Percentiles rank a stretch among this genome's conserved stretches.
These are phyloP conservation scores for Colletotrichum sp. DNA, from an alignment of 2,329 filamentous ascomycete genomes.

Conservation along the genomic window DNA sequence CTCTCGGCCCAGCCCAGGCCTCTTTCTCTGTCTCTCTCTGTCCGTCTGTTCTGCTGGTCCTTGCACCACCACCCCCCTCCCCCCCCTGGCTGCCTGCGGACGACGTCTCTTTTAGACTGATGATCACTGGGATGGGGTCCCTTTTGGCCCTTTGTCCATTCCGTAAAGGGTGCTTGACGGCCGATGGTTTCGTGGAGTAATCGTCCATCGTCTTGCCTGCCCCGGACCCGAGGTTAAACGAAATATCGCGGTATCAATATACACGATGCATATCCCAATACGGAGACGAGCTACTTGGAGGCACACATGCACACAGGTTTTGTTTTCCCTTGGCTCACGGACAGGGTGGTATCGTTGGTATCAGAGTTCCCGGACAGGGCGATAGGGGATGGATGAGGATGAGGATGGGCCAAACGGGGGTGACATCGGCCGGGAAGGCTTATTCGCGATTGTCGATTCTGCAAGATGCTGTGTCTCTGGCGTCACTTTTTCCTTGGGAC, in stretches of 20 bases:
- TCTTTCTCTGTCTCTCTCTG: not conserved
- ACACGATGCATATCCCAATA: not conserved
- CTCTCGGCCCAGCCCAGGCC: not conserved
- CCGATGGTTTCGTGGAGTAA: not conserved
- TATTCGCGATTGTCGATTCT: slow-evolving; percentile 3
- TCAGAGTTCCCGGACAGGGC: not conserved
- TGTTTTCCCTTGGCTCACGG: not conserved
- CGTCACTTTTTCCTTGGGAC: not conserved
- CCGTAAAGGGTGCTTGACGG: not conserved
- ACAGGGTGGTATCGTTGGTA: not conserved
- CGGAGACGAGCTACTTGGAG: not conserved
- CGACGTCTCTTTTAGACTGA: not conserved
- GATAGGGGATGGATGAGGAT: not conserved
- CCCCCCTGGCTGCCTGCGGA: not conserved
- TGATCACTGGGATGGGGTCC: not conserved
- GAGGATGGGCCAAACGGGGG: not conserved
- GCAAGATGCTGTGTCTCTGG: slow-evolving; percentile 21
- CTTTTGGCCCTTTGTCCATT: not conserved
- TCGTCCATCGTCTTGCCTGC: not conserved
- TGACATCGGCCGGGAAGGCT: slow-evolving; percentile 4
- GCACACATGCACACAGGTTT: not conserved
- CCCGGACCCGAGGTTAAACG: not conserved
- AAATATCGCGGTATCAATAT: not conserved
- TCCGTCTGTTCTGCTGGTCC: not conserved
- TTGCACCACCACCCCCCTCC: not conserved